Conservation (phyloP, 208 protist species). For the Wallacemonas sp. region DNA sequence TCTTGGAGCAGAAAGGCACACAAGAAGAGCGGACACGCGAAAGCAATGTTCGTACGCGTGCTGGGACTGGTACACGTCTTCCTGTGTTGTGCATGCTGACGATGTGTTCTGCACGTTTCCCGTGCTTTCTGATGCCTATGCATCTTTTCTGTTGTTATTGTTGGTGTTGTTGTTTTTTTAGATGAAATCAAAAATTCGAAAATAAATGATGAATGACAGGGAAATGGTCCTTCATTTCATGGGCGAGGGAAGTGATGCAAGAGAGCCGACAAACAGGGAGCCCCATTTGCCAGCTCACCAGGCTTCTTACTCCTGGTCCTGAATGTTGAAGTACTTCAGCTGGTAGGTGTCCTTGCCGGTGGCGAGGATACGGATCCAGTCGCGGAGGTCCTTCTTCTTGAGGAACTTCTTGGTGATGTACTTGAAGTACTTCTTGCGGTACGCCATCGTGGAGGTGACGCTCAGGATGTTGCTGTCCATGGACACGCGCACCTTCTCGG, state of each 20-base stretch:
- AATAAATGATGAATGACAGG: conserved; percentile 41
- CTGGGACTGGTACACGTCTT: too few species aligned
- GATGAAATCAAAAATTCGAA: conserved; percentile 1
- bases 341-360: conserved; percentile 96
- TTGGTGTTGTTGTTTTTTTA: conserved; percentile 17
- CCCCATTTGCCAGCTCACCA: conserved; percentile 18
- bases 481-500: conserved; percentile 90
- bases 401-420: conserved; percentile 99
- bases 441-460: conserved; percentile 90
- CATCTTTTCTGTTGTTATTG: conserved; percentile 19
- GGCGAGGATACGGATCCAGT: conserved; percentile 24
- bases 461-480: conserved; percentile 93
- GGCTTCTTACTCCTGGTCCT: conserved; percentile 19
- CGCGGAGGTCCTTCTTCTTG: conserved; percentile 95
- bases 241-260: neutral
- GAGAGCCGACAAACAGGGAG: conserved; percentile 37
- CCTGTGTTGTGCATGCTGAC: too few species aligned
- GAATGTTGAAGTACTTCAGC: conserved; percentile 98
- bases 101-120: too few species aligned
- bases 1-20: too few species aligned
- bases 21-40: too few species aligned
- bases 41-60: too few species aligned
- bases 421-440: conserved; percentile 99
- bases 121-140: too few species aligned
- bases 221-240: conserved; percentile 20